These are phyloP conservation scores for Massospora cicadina DNA, from an alignment of 371 early-diverging fungal species.

Conservation along the genomic window DNA sequence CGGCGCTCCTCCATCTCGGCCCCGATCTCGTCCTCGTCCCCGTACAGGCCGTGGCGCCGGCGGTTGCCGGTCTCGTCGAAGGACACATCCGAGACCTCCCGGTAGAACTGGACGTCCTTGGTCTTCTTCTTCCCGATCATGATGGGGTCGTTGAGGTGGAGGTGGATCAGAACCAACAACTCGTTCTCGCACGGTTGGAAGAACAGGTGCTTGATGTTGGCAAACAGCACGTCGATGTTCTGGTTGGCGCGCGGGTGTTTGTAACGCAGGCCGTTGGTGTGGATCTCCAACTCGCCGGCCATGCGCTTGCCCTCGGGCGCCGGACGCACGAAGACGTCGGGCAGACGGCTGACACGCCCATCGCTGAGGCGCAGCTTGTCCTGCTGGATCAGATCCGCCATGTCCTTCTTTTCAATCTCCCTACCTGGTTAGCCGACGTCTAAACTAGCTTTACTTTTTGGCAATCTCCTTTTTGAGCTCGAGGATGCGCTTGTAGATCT, in stretches of 20 bases:
- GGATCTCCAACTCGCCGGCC: constrained; percentile 87
- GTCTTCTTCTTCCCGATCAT: constrained; percentile 97
- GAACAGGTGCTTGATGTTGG: constrained; percentile 95
- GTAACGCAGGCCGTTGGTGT: constrained; percentile 86
- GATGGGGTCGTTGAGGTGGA: constrained; percentile 92
- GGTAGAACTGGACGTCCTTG: constrained; percentile 97
- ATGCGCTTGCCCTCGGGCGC: constrained; percentile 68
- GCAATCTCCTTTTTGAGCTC: constrained; percentile 79
- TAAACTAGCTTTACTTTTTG: constrained; percentile 23
- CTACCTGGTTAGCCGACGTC: constrained; percentile 14
- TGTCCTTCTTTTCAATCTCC: constrained; percentile 84
- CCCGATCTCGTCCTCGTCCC: constrained; percentile 93
- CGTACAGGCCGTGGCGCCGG: constrained; percentile 75
- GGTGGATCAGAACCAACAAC: constrained; percentile 83
- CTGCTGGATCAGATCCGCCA: constrained; percentile 92
- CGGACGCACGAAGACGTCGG: constrained; percentile 80
- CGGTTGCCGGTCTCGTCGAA: constrained; percentile 97
- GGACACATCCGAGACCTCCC: constrained; percentile 86
- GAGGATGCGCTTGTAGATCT: constrained; percentile 62
- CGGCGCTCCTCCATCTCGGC: constrained; percentile 88
- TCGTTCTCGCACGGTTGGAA: constrained; percentile 98
- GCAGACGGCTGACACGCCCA: constrained; percentile 60
- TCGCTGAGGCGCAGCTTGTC: constrained; percentile 65
- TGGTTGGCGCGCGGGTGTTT: constrained; percentile 62
- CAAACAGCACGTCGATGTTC: constrained; percentile 84